phyloP scores from a whole-genome alignment of 176 grass and related monocot species.

The Lolium rigidum region DNA sequence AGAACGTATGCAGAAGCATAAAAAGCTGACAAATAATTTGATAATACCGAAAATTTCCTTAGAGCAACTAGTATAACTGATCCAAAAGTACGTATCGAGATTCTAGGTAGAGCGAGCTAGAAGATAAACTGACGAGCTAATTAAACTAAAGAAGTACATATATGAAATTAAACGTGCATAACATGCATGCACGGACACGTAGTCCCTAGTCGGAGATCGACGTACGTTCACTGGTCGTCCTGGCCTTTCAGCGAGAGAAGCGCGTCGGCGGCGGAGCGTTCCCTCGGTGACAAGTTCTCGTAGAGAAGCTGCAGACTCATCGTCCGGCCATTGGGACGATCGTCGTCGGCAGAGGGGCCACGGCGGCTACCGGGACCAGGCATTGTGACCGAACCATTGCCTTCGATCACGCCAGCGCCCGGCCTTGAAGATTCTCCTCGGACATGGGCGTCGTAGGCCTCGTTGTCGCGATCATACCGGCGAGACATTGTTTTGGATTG shows the following conservation, averaged over 20 bases:
- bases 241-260: neutral
- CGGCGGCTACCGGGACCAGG: too few relatives aligned
- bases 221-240: neutral
- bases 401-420: neutral
- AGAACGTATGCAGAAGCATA: too few relatives aligned
- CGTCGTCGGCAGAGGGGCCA: neutral
- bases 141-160: too few relatives aligned
- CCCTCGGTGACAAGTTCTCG: neutral
- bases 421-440: neutral
- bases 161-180: too few relatives aligned
- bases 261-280: neutral
- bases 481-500: neutral
- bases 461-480: neutral
- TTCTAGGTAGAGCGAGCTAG: too few relatives aligned
- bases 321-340: neutral
- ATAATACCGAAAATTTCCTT: too few relatives aligned
- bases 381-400: neutral
- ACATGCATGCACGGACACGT: neutral
- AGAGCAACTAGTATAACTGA: too few relatives aligned
- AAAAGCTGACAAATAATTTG: too few relatives aligned
- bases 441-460: neutral
- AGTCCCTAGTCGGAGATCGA: too few relatives aligned
- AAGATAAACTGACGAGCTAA: too few relatives aligned
- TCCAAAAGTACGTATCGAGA: too few relatives aligned
- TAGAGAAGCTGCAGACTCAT: neutral